Conservation (phyloP, 306 rosid genomes). For the Senna siamea region DNA sequence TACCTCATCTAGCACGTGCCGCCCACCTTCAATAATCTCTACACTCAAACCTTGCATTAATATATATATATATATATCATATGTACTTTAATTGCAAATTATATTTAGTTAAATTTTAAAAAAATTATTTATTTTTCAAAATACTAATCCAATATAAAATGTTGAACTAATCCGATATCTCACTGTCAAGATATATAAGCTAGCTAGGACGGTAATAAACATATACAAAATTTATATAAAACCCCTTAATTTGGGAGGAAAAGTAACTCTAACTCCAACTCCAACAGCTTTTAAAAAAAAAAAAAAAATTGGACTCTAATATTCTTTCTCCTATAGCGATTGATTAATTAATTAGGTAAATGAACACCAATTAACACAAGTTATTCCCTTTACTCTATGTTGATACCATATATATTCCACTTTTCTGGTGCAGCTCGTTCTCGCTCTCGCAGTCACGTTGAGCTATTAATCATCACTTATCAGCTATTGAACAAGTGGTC, state of each 20-base stretch:
- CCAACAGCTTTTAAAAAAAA: background rate
- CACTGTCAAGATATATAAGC: background rate
- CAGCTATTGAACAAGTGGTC: slow-evolving; percentile 28
- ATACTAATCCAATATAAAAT: too few species aligned
- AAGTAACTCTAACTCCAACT: background rate
- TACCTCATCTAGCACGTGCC: too few species aligned
- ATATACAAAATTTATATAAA: background rate
- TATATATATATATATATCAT: too few species aligned
- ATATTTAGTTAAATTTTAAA: too few species aligned
- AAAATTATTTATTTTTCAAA: too few species aligned
- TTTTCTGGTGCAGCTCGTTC: slow-evolving; percentile 42
- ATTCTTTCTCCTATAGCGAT: background rate
- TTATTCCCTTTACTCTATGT: slow-evolving; percentile 44
- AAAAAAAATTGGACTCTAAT: background rate
- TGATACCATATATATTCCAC: slow-evolving; percentile 36
- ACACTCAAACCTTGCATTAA: too few species aligned
- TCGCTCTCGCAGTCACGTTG: slow-evolving; percentile 34
- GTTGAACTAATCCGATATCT: background rate
- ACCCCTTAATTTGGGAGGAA: background rate
- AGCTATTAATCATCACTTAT: slow-evolving; percentile 39
- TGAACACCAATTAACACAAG: slow-evolving; percentile 1
- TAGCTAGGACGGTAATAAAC: too few species aligned
- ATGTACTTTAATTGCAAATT: too few species aligned
- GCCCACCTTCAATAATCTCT: too few species aligned
- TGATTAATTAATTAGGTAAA: background rate